Evolutionary conservation across 2,329 filamentous ascomycete species (phyloP), one percentile per base, ranked within the genome.

Genomic region (Aspergillus texensis): DNA sequence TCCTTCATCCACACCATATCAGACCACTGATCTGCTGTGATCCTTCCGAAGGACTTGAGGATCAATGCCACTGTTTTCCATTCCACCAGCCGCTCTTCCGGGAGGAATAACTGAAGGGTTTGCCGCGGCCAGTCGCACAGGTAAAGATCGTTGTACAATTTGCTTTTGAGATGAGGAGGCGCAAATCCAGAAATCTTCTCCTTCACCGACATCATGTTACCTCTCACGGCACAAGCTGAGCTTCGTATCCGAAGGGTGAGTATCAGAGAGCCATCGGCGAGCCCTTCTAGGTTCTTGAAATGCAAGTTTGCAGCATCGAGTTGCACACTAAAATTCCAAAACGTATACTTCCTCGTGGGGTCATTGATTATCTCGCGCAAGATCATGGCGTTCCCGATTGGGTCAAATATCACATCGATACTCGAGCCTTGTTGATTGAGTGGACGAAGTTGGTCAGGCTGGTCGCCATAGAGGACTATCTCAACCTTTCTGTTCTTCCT

Each of bases 21-120:
- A 39, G 68, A 65, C 69, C 70, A 72, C 16, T 69, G 69, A 6
- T 63, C 63, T 4, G 58, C 34, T 1, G 67, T 63, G 28, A 76
- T 71, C 28, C 65, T 64, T 14, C 68, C 62, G 28, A 73, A 75
- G 0, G 73, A 73, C 60, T 59, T 65, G 41, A 74, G 57, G n/a
- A 75, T 69, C 30, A 75, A 58, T 1, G 71, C 70, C n/a, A 71
- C 70, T 0, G 72, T 75, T 62, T 68, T 72, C 73, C 71, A 75
- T 3, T 67, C 65, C 16, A 63, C 63, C 36, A 70, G 65, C 19
- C 71, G 62, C 24, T 65, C 59, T 32, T 62, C 67, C 0, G 74
- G 74, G 4, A 76, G 55, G 5, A 64, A 65, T 9, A 77, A 34
- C 55, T 71, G 68, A 14, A 76, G 54, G 2, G 57, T 59, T 41